phyloP scores from a whole-genome alignment of 2,329 filamentous ascomycete species.

The Leptographium lundbergii region DNA sequence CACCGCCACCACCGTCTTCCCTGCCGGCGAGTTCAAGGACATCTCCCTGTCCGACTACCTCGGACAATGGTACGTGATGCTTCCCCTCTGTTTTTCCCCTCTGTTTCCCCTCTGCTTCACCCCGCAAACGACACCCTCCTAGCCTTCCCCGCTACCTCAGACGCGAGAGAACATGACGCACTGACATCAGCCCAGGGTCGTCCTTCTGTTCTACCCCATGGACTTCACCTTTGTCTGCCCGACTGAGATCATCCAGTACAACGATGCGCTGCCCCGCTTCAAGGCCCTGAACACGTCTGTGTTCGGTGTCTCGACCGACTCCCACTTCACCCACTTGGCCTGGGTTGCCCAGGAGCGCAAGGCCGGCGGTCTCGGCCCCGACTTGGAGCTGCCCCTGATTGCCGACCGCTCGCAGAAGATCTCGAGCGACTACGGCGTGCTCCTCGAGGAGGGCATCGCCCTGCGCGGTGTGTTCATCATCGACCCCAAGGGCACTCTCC shows the following conservation, averaged over 20 bases:
- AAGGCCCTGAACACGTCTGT: slow-evolving; percentile 44
- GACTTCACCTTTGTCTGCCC: slow-evolving; percentile 58
- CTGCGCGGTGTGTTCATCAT: slow-evolving; percentile 54
- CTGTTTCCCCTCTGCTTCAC: neutral
- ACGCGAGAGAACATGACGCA: neutral
- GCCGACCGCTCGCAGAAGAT: slow-evolving; percentile 50
- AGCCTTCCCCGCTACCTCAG: neutral
- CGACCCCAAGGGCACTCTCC: slow-evolving; percentile 46
- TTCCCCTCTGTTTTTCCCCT: neutral
- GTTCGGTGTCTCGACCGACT: slow-evolving; percentile 49
- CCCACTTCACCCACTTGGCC: slow-evolving; percentile 42
- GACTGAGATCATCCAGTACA: slow-evolving; percentile 53
- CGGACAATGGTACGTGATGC: slow-evolving; percentile 30
- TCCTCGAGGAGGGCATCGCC: slow-evolving; percentile 51
- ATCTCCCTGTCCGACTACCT: slow-evolving; percentile 30
- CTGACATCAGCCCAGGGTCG: slow-evolving; percentile 30
- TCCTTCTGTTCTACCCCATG: slow-evolving; percentile 55
- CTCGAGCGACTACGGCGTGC: slow-evolving; percentile 48
- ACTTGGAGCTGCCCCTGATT: slow-evolving; percentile 47
- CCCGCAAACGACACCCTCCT: neutral
- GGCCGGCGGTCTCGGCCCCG: slow-evolving; percentile 47
- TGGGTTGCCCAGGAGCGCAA: slow-evolving; percentile 46
- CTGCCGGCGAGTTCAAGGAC: slow-evolving; percentile 34
- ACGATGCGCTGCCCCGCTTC: slow-evolving; percentile 48
- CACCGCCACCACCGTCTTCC: slow-evolving; percentile 35